Conservation (phyloP, 140 eudicot genomes). For the Flaveria floridana region DNA sequence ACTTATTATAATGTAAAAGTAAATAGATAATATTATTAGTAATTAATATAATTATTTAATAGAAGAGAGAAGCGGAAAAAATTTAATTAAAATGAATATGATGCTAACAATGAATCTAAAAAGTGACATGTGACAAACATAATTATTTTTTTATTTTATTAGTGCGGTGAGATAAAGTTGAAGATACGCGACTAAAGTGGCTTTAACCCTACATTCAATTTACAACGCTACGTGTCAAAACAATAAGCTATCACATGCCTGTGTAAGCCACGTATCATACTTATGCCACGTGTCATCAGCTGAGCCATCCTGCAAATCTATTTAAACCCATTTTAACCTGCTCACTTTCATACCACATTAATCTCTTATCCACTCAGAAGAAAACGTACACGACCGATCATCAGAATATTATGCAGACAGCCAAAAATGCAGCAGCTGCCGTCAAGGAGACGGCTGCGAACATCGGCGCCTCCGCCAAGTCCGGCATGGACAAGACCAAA, state of each 20-base stretch:
- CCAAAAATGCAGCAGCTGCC: constrained; percentile 43
- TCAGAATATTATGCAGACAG: constrained; percentile 40
- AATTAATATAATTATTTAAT: too few species aligned
- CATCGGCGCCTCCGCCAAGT: constrained; percentile 53
- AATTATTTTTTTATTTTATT: too few species aligned
- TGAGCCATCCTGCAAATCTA: constrained; percentile 13
- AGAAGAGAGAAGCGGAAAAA: too few species aligned
- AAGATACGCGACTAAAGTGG: too few species aligned
- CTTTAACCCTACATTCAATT: neutral
- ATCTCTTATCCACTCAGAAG: neutral
- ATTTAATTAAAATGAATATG: too few species aligned
- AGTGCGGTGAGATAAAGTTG: too few species aligned
- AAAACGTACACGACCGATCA: neutral
- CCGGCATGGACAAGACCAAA: constrained; percentile 64
- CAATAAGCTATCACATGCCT: neutral
- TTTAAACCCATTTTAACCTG: constrained; percentile 10
- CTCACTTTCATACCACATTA: neutral
- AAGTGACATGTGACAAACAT: too few species aligned
- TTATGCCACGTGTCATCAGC: constrained; percentile 27
- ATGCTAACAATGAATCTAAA: too few species aligned
- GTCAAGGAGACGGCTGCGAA: constrained; percentile 57
- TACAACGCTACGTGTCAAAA: constrained; percentile 15
- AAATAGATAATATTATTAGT: too few species aligned
- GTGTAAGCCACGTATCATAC: constrained; percentile 27
- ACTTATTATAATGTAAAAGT: too few species aligned